Conservation (phyloP, 345 rosid species). For the Zanthoxylum bungeanum region DNA sequence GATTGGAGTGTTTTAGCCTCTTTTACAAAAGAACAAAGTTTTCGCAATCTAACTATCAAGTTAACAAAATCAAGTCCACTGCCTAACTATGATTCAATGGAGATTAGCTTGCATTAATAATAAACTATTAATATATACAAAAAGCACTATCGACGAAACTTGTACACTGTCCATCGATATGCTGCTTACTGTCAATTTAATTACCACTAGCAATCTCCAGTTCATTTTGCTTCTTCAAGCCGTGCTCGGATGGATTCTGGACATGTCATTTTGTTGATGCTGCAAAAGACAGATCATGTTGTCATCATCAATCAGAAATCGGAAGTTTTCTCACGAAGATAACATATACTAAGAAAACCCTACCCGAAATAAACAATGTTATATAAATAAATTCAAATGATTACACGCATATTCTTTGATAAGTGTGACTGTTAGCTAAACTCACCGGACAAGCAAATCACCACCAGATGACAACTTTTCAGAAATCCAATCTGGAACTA, state of each 20-base stretch:
- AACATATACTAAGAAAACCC: not conserved
- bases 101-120: not conserved
- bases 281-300: conserved; percentile 25
- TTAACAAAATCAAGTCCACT: not conserved
- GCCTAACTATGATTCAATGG: not conserved
- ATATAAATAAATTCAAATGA: not conserved
- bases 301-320: not conserved
- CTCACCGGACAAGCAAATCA: conserved; percentile 71
- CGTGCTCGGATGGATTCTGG: conserved; percentile 38
- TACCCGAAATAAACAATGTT: not conserved
- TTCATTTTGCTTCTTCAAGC: conserved; percentile 57
- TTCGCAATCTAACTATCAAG: not conserved
- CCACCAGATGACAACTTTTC: conserved; percentile 61
- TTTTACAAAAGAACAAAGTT: not conserved
- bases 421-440: not conserved
- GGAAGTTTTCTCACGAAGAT: not conserved
- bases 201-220: conserved; percentile 7
- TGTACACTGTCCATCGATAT: not conserved
- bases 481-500: conserved; percentile 83
- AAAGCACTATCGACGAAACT: not conserved
- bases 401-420: not conserved
- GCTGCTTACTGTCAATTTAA: not conserved
- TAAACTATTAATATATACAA: conserved; percentile 18
- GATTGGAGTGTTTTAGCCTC: not conserved
- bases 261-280: conserved; percentile 55